phyloP scores from a whole-genome alignment of 352 stramenopile genomes.

The Phytophthora foliorum region DNA sequence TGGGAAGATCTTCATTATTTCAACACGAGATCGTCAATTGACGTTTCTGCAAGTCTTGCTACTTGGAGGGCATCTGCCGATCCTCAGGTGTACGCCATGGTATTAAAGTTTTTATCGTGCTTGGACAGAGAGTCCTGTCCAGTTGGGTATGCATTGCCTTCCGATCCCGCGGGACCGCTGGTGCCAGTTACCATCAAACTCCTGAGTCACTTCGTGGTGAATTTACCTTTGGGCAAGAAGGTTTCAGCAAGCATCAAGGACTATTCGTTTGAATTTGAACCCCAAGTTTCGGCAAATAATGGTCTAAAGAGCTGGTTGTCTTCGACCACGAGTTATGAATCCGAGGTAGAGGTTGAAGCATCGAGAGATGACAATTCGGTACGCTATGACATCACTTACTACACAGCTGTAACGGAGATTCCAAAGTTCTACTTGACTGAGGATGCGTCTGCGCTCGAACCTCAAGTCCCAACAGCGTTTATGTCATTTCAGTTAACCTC shows the following conservation, averaged over 20 bases:
- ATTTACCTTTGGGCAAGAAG: not conserved
- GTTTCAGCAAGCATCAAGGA: not conserved
- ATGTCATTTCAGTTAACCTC: constrained; percentile 25
- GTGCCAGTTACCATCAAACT: constrained; percentile 16
- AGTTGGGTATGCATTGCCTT: constrained; percentile 24
- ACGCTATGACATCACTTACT: constrained; percentile 15
- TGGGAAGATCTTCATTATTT: not conserved
- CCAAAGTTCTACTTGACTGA: constrained; percentile 22
- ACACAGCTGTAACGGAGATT: constrained; percentile 2
- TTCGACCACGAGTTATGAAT: not conserved
- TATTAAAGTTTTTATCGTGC: constrained; percentile 27
- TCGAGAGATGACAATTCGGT: not conserved
- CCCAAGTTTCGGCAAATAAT: not conserved
- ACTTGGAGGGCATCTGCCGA: not conserved
- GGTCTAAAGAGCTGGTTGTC: constrained; percentile 12
- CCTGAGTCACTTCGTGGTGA: constrained; percentile 15
- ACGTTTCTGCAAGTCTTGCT: constrained; percentile 12
- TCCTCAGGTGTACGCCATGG: not conserved
- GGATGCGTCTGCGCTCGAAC: not conserved
- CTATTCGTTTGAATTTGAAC: constrained; percentile 5
- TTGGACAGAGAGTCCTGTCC: constrained; percentile 20
- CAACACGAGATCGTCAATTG: constrained; percentile 10
- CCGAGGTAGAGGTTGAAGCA: constrained; percentile 8
- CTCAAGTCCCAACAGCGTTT: constrained; percentile 4
- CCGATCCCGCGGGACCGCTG: constrained; percentile 10